These are phyloP conservation scores for Linnemannia zychae DNA, from an alignment of 192 early-diverging fungal genomes.

Conservation along the genomic window DNA sequence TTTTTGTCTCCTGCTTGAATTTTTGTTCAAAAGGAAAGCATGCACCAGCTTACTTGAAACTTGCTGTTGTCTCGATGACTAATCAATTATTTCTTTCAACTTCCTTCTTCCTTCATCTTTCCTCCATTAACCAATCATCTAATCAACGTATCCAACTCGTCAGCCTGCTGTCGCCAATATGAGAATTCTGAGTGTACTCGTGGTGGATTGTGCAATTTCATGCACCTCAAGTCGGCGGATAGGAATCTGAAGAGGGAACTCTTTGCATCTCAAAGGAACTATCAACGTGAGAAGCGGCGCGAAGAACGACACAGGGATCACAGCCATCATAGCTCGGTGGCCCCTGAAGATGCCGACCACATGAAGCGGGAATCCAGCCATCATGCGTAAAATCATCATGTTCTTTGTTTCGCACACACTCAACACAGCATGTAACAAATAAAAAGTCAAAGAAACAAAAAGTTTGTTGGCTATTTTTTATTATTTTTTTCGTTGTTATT, in stretches of 20 bases:
- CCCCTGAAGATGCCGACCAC: slow-evolving; percentile 28
- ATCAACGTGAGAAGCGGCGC: slow-evolving; percentile 64
- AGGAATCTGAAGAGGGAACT: slow-evolving; percentile 84
- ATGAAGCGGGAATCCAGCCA: slow-evolving; percentile 19
- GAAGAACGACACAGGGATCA: slow-evolving; percentile 57
- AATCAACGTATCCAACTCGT: neutral
- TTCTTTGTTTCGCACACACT: neutral
- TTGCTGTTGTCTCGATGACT: neutral
- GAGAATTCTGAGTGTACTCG: slow-evolving; percentile 95
- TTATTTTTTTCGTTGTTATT: neutral
- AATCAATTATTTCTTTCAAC: neutral
- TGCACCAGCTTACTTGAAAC: neutral
- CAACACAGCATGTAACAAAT: slow-evolving; percentile 15
- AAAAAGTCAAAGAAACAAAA: neutral
- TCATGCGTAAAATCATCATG: neutral
- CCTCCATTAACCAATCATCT: neutral
- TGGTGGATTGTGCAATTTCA: slow-evolving; percentile 99
- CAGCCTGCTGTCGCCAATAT: slow-evolving; percentile 96
- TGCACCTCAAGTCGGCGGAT: slow-evolving; percentile 95
- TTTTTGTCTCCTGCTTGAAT: neutral
- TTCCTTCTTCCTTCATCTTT: neutral
- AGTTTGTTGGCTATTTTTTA: neutral
- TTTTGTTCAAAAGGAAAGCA: neutral
- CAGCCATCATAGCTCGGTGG: slow-evolving; percentile 28
- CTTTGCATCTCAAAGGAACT: slow-evolving; percentile 80